Conservation (phyloP, 768 basidiomycete genomes). For the Pleurotus citrinopileatus region DNA sequence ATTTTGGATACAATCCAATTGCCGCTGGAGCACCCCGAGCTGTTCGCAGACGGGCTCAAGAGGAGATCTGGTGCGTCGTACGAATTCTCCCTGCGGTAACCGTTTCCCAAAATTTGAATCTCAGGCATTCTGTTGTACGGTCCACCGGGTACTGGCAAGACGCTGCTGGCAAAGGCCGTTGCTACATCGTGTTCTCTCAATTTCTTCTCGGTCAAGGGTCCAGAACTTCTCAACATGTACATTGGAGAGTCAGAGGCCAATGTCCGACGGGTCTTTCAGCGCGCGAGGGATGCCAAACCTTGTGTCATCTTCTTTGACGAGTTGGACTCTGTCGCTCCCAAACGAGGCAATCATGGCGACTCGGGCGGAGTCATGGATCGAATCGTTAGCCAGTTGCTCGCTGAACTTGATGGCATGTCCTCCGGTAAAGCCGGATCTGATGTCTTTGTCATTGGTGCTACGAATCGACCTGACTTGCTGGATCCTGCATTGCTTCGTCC, state of each 20-base stretch:
- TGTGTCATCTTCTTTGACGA: slow-evolving; percentile 98
- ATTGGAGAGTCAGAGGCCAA: slow-evolving; percentile 99
- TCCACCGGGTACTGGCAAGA: slow-evolving; percentile 95
- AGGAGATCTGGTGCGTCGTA: slow-evolving; percentile 79
- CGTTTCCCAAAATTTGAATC: background rate
- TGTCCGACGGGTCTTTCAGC: slow-evolving; percentile 88
- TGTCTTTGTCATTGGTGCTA: slow-evolving; percentile 95
- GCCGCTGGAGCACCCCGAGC: slow-evolving; percentile 84
- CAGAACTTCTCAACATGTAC: slow-evolving; percentile 96
- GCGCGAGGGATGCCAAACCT: slow-evolving; percentile 86
- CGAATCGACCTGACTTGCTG: slow-evolving; percentile 89
- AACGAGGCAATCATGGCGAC: slow-evolving; percentile 92
- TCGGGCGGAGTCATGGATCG: slow-evolving; percentile 98
- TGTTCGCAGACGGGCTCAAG: slow-evolving; percentile 89
- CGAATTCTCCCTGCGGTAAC: background rate
- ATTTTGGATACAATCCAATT: slow-evolving; percentile 96
- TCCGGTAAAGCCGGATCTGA: slow-evolving; percentile 56
- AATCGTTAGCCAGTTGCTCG: slow-evolving; percentile 91
- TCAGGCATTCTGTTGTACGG: slow-evolving; percentile 91
- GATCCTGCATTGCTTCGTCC: slow-evolving; percentile 89
- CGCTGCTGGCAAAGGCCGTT: slow-evolving; percentile 92
- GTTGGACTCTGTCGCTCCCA: slow-evolving; percentile 91
- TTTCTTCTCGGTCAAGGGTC: slow-evolving; percentile 97
- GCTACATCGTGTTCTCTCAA: slow-evolving; percentile 94
- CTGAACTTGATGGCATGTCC: slow-evolving; percentile 91